Evolutionary conservation across 352 stramenopile genomes (phyloP), one percentile per base, ranked within the genome.

Genomic region (Phytophthora sansomeana): DNA sequence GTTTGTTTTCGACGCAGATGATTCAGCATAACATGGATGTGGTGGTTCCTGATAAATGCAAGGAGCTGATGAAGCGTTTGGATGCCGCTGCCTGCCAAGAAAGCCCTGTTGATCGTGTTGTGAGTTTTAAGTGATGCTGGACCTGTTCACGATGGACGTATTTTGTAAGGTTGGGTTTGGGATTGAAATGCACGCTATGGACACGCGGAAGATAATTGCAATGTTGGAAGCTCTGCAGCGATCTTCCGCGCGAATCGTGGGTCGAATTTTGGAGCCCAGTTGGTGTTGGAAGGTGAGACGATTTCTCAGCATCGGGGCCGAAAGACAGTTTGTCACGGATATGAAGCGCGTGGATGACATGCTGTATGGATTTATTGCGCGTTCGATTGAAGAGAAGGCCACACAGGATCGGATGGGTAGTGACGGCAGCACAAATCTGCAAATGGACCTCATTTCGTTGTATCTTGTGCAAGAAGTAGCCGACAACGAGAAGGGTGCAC

Each of bases 81-180:
- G 64, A 38, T 49, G 19, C 11, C 26, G 50, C 6, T 50, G 52
- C 33, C 41, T 9, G 44, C 33, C 54, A 58, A 42, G 21, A 53
- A 33, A 42, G 69, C 13, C 14, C 53, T 8, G 28, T 13, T 4
- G 49, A 69, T 29, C 43, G 29, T 7, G 57, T 74, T 19, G 58
- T 89, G 43, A 74, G 72, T 42, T 36, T 79, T 2, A 64, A 72
- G 33, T 48, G 58, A 53, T 77, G 13, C 61, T 83, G 29, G 61
- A 74, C 36, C 60, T 69, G 41, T 77, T 85, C 57, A 88, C 77
- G 6, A 69, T 88, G 52, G 77, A 86, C 29, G 69, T 70, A 4
- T 86, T 88, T 58, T 68, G 72, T n/a, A 67, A 83, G 43, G 77
- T 88, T 58, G 77, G 66, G 10, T 88, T 85, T 69, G 79, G 75